A percentile compares a stretch with the other conserved stretches of the same genome.
Evolutionary conservation across 352 stramenopile genomes (phyloP).

Genomic region (Pythium scleroteichum): DNA sequence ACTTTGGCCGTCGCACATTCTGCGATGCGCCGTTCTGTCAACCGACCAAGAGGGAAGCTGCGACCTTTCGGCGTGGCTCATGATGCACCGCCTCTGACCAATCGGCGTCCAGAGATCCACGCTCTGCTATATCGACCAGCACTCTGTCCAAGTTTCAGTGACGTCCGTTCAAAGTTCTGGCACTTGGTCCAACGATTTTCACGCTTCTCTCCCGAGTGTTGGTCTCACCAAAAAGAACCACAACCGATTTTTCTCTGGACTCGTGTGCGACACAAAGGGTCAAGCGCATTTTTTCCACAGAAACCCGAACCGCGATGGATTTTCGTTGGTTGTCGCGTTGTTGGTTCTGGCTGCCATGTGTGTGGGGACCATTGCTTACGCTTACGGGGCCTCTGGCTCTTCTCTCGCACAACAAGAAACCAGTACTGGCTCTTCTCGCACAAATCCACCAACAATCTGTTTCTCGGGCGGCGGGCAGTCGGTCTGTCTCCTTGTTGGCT

Average conservation of each 20-base stretch:
- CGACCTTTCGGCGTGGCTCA: slow-evolving; percentile 2
- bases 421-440: slow-evolving; percentile 18
- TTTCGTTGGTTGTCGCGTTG: slow-evolving; percentile 18
- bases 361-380: slow-evolving; percentile 8
- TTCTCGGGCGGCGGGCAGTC: slow-evolving; percentile 8
- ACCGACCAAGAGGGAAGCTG: slow-evolving; percentile 1
- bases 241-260: not conserved
- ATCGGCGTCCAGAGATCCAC: not conserved
- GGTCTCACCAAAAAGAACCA: not conserved
- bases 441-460: slow-evolving; percentile 22
- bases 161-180: slow-evolving; percentile 6
- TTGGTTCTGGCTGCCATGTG: not conserved
- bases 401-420: slow-evolving; percentile 15
- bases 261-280: slow-evolving; percentile 9
- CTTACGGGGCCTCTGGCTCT: slow-evolving; percentile 3
- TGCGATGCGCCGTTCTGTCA: not conserved
- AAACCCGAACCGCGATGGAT: slow-evolving; percentile 20
- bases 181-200: not conserved
- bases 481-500: slow-evolving; percentile 20
- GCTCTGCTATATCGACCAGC: not conserved
- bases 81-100: not conserved
- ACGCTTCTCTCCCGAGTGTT: slow-evolving; percentile 10
- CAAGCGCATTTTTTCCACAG: slow-evolving; percentile 2
- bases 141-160: slow-evolving; percentile 20
- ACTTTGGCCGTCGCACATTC: not conserved